A percentile compares a stretch with the other conserved stretches of the same genome.
These are phyloP conservation scores for Pseudogymnoascus sp. DNA, from an alignment of 2,329 filamentous ascomycete genomes.

Conservation along the genomic window DNA sequence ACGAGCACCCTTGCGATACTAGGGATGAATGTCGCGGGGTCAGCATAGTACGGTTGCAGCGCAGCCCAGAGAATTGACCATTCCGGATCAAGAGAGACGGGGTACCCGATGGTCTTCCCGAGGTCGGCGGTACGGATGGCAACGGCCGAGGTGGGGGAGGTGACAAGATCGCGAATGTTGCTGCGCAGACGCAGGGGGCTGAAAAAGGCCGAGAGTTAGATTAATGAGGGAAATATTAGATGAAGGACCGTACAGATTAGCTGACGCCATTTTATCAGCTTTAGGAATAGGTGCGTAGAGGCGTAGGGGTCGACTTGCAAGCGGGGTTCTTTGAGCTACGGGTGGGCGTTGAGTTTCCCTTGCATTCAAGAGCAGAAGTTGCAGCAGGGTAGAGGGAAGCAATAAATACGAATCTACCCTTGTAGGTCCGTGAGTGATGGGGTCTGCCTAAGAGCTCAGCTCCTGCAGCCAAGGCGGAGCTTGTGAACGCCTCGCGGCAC, in stretches of 20 bases:
- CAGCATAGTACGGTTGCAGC: conserved; percentile 33
- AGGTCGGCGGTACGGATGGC: conserved; percentile 10
- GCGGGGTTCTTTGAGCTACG: background rate
- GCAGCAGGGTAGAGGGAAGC: background rate
- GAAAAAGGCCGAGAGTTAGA: background rate
- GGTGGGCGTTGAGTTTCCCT: background rate
- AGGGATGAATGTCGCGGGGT: conserved; percentile 35
- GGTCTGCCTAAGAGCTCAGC: conserved; percentile 3
- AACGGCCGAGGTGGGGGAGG: conserved; percentile 12
- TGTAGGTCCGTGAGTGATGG: background rate
- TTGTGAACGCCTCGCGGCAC: background rate
- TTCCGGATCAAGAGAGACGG: conserved; percentile 35
- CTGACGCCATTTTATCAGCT: background rate
- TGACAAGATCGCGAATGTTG: conserved; percentile 18
- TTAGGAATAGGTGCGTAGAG: background rate
- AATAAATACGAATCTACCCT: background rate
- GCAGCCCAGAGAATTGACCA: conserved; percentile 37
- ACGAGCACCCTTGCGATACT: conserved; percentile 33
- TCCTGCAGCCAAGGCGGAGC: background rate
- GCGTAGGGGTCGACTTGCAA: background rate
- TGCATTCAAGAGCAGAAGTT: background rate
- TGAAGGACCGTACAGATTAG: background rate
- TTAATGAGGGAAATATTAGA: background rate
- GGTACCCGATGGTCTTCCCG: conserved; percentile 32
- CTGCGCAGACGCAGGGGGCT: conserved; percentile 19